Base-by-base conservation (phyloP, 768 basidiomycete genomes). In the Boletus barrowsii region DNA sequence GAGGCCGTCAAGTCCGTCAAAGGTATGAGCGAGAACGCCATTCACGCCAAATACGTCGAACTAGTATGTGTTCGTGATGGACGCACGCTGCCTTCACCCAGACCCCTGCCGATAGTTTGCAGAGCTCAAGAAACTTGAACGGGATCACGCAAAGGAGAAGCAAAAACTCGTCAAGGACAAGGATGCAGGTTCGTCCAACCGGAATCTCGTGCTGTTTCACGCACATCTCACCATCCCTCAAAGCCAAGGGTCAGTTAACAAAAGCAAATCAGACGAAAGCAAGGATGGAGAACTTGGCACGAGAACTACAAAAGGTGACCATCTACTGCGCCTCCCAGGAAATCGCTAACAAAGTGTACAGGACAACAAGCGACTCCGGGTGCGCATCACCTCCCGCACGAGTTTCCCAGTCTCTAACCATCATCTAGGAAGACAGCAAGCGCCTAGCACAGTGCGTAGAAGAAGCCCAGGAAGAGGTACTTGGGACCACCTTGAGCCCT, bases 101-200 rank as follows among this genome's bases (percentile, higher is more conserved):
- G 63, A 54, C 58, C 52, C 44, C 53, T 53, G 55, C 49, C 66
- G 60, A 22, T 63, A 94, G 91, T 94, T 93, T 71, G 89, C 90
- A 63, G 91, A 93, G 70, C 75, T 91, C 68, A 93, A 93, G 69
- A 81, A 89, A 48, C 71, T 90, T 65, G 92, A 94, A 72, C 82
- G 92, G 59, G 91, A 93, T 66, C 88, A 93, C 64, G 86, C 90
- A 39, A 93, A 90, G 73, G 92, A 93, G 77, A 93, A 90, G 71
- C 91, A 93, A 75, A 93, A 93, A 66, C 76, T 93, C 30, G 77
- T 82, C 46, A 93, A 93, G 74, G 92, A 94, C 76, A 93, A 93
- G 75, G 92, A 93, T 73, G 83, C 89, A 59, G 89, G 90, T 90
- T 51, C 42, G 73, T 70, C 67, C 36, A 56, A 35, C 44, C 18